A percentile compares a stretch with the other conserved stretches of the same genome.
phyloP scores from a whole-genome alignment of 1,284 basidiomycete genomes.

The Cystobasidium slooffiae region DNA sequence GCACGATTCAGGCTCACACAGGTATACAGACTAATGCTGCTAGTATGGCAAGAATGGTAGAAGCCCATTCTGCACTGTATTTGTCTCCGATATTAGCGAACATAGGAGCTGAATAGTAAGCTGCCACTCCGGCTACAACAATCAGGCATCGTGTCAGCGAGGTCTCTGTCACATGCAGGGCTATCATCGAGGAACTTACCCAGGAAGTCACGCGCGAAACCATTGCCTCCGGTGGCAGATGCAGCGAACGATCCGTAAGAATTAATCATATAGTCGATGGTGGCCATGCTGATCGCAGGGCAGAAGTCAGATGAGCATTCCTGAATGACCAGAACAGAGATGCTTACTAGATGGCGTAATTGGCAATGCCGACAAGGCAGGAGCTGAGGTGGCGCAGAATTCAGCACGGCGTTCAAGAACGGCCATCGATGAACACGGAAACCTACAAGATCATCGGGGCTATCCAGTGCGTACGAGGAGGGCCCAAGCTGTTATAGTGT shows the following conservation, averaged over 20 bases:
- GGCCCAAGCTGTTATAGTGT: slow-evolving; percentile 45
- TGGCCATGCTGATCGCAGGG: neutral
- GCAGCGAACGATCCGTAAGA: slow-evolving; percentile 59
- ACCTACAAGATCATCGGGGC: slow-evolving; percentile 59
- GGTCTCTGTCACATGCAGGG: slow-evolving; percentile 5
- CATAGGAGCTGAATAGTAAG: slow-evolving; percentile 55
- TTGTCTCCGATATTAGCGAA: slow-evolving; percentile 34
- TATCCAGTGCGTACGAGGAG: slow-evolving; percentile 59
- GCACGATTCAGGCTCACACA: neutral
- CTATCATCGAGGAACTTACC: slow-evolving; percentile 13
- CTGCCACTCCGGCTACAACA: slow-evolving; percentile 55
- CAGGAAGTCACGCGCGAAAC: slow-evolving; percentile 47
- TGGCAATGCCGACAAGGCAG: slow-evolving; percentile 58
- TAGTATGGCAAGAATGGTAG: slow-evolving; percentile 19
- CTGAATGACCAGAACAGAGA: neutral
- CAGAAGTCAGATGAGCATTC: neutral
- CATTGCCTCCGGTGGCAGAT: slow-evolving; percentile 57
- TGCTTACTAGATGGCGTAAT: slow-evolving; percentile 46
- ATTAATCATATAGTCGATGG: slow-evolving; percentile 12
- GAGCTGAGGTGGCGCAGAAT: slow-evolving; percentile 48
- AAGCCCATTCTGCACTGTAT: slow-evolving; percentile 15
- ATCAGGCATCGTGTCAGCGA: neutral
- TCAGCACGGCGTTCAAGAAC: neutral
- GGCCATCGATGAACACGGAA: neutral
- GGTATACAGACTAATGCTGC: slow-evolving; percentile 15